Base-by-base conservation (phyloP, 75 land plant genomes). In the Pinus taeda region DNA sequence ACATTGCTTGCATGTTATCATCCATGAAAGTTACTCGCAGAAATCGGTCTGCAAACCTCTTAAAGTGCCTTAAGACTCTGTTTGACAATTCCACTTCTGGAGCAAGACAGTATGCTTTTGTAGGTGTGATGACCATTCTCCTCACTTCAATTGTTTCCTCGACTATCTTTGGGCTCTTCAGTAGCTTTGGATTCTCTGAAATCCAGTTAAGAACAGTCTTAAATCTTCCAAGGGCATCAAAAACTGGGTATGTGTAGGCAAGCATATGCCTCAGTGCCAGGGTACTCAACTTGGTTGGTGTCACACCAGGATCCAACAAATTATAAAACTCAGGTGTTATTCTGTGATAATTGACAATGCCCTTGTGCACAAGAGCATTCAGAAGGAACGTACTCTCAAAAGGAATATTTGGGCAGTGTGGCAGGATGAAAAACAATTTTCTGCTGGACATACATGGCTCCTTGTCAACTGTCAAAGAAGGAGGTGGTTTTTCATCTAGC, bases 51-150 rank as follows among this genome's bases (percentile, higher is more conserved):
- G 93, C 65, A 33, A 85, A 72, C 22, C 76, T 65, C 39, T 80
- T 86, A 59, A 82, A 96, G 45, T 89, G 55, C 36, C 99, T 76
- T 2, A 94, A 69, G 49, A 96, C 98, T 59, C 99, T 80, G 71
- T 96, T 96, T 4, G 99, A 94, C 15, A 92, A 83, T 57, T 96
- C 99, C 33, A 89, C 79, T 78, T 89, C 95, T 39, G 98, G 98
- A 30, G 88, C 89, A 53, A 87, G 83, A 77, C 99, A 96, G 62
- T 92, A 89, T 0, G 97, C 99, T 83, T 81, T 90, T 5, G 99
- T 87, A 6, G 99, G 99, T 53, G 99, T 96, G 15, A 96, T 77
- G 4, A 95, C 78, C 78, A 96, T 60, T 69, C 98, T 84, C 78
- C 94, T 73, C 0, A 96, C 85, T 76, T 85, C 86, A 20, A 87